Conservation (phyloP, 2,329 filamentous ascomycete species). For the Fusarium palustre region DNA sequence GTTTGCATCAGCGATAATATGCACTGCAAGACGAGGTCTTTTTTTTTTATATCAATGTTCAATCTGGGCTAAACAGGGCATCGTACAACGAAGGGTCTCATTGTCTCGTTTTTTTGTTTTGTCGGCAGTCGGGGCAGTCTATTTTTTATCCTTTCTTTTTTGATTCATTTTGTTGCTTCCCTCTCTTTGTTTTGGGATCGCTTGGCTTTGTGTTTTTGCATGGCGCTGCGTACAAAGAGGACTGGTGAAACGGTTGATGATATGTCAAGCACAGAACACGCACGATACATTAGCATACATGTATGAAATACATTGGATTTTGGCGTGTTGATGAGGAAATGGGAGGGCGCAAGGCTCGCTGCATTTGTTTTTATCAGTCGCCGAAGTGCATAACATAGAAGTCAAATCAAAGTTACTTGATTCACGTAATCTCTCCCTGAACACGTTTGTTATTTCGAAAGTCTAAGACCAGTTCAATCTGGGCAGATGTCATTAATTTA, state of each 20-base stretch:
- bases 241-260: slow-evolving; percentile 34
- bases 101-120: slow-evolving; percentile 16
- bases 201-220: slow-evolving; percentile 36
- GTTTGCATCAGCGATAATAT: slow-evolving; percentile 33
- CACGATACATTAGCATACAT: slow-evolving; percentile 35
- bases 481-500: too few relatives aligned
- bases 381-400: slow-evolving; percentile 26
- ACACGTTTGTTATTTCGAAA: too few relatives aligned
- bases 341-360: slow-evolving; percentile 12
- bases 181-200: slow-evolving; percentile 7
- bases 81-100: slow-evolving; percentile 20
- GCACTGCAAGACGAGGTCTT: slow-evolving; percentile 26
- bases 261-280: slow-evolving; percentile 28
- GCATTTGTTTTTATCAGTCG: slow-evolving; percentile 20
- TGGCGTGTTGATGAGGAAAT: slow-evolving; percentile 21
- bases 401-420: slow-evolving; percentile 20
- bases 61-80: slow-evolving; percentile 24
- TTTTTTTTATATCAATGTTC: slow-evolving; percentile 24
- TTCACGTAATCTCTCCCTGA: slow-evolving; percentile 2
- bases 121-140: slow-evolving; percentile 10
- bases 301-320: slow-evolving; percentile 26
- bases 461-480: too few relatives aligned
- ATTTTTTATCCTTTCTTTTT: neutral
- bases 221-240: slow-evolving; percentile 43
- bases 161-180: slow-evolving; percentile 7